A percentile compares a stretch with the other conserved stretches of the same genome.
Evolutionary conservation across 2,329 filamentous ascomycete species (phyloP).

Genomic region (Aspergillus amoenus): DNA sequence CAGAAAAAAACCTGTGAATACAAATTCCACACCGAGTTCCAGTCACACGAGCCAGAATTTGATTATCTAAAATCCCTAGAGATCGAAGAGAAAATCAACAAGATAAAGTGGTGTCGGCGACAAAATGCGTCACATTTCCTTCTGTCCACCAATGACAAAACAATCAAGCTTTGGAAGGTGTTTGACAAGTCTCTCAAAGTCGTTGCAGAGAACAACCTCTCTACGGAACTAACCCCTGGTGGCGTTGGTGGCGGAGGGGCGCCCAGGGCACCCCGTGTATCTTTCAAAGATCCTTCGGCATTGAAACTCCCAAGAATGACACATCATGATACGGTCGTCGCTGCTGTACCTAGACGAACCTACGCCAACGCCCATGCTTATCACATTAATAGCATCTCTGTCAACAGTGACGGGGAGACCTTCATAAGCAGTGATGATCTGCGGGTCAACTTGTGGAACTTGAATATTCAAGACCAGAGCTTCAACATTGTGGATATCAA

Average conservation of each 20-base stretch:
- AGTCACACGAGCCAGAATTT: constrained; percentile 99
- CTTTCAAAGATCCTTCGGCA: constrained; percentile 77
- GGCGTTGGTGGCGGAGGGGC: constrained; percentile 71
- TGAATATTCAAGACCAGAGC: constrained; percentile 98
- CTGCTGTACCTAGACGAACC: constrained; percentile 89
- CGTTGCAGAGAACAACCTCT: constrained; percentile 97
- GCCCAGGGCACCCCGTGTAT: constrained; percentile 67
- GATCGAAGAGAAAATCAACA: constrained; percentile 99
- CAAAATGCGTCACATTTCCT: constrained; percentile 99
- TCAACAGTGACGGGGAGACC: constrained; percentile 98
- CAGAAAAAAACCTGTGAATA: constrained; percentile 99
- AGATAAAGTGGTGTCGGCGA: constrained; percentile 99
- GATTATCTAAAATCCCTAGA: constrained; percentile 99
- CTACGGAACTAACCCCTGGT: constrained; percentile 83
- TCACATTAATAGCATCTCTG: constrained; percentile 99
- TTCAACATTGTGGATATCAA: constrained; percentile 99
- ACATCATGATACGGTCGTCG: constrained; percentile 97
- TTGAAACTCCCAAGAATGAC: constrained; percentile 94
- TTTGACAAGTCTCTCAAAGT: constrained; percentile 99
- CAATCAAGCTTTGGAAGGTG: constrained; percentile 99
- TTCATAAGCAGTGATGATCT: constrained; percentile 99
- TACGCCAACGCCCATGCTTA: constrained; percentile 99
- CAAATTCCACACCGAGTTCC: constrained; percentile 99
- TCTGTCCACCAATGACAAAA: constrained; percentile 98
- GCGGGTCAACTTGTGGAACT: constrained; percentile 97